Percentiles rank a stretch among this genome's conserved stretches.
Conservation (phyloP, 225 moss, liverwort and hornwort species). For the Neckera pumila region DNA sequence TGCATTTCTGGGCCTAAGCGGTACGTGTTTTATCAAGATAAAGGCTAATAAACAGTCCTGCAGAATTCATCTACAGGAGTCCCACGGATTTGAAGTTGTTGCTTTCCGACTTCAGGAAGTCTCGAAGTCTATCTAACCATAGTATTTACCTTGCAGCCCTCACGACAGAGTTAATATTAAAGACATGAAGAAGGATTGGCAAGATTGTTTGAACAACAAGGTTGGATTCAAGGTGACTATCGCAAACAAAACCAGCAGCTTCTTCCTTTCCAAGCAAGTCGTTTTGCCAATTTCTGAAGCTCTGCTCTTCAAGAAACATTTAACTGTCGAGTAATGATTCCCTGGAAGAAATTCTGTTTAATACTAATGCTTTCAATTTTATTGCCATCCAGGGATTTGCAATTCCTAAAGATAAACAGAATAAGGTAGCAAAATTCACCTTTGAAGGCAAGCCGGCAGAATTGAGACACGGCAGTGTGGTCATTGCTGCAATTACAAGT, state of each 20-base stretch:
- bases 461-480: conserved; percentile 69
- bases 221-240: conserved; percentile 84
- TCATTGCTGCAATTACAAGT: conserved; percentile 93
- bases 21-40: conserved; percentile 4
- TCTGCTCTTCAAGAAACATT: neutral
- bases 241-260: neutral
- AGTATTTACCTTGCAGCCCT: conserved; percentile 35
- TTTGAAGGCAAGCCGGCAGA: conserved; percentile 61
- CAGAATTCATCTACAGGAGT: neutral
- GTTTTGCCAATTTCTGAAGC: neutral
- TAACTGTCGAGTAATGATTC: neutral
- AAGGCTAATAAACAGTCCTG: neutral
- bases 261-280: neutral
- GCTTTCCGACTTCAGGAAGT: neutral
- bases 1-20: conserved; percentile 86
- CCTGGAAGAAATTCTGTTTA: neutral
- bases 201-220: conserved; percentile 73
- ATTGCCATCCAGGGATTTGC: conserved; percentile 57
- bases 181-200: conserved; percentile 94
- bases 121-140: neutral
- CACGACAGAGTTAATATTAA: conserved; percentile 70
- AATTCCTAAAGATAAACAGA: conserved; percentile 72
- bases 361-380: neutral
- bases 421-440: conserved; percentile 53
- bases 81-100: neutral